These are phyloP conservation scores for Ramicandelaber brevisporus DNA, from an alignment of 192 early-diverging fungal genomes.

Conservation along the genomic window DNA sequence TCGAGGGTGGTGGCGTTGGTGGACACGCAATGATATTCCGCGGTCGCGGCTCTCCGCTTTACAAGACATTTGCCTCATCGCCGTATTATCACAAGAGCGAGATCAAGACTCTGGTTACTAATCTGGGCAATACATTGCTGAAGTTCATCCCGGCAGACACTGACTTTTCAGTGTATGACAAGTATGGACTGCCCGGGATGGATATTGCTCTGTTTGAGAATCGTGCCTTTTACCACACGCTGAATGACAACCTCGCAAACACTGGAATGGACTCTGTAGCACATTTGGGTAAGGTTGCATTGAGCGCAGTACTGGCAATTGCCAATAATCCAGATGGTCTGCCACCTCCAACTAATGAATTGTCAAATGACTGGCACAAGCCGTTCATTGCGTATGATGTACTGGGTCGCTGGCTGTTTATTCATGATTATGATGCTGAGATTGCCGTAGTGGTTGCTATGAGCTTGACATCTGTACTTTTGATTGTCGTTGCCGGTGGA, in stretches of 20 bases:
- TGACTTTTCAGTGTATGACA: conserved; percentile 31
- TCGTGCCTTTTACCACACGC: conserved; percentile 36
- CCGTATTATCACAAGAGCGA: conserved; percentile 12
- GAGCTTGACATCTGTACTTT: no score
- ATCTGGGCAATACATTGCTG: conserved; percentile 37
- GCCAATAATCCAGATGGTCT: conserved; percentile 17
- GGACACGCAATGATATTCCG: conserved; percentile 40
- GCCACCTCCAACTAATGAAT: no score
- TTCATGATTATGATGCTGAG: no score
- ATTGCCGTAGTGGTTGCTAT: no score
- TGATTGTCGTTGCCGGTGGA: no score
- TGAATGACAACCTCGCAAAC: conserved; percentile 21
- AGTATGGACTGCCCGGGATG: conserved; percentile 27
- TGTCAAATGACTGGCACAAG: no score
- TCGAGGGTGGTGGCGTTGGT: conserved; percentile 46
- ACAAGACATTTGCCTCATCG: conserved; percentile 13
- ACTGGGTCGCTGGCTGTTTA: no score
- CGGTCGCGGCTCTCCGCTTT: conserved; percentile 11
- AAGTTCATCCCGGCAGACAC: conserved; percentile 32
- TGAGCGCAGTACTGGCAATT: conserved; percentile 18
- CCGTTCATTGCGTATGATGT: no score
- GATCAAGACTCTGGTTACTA: conserved; percentile 20
- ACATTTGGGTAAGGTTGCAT: conserved; percentile 33
- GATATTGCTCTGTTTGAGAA: conserved; percentile 38
- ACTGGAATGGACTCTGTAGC: conserved; percentile 23